Evolutionary conservation across 2,329 filamentous ascomycete genomes (phyloP), one percentile per base, ranked within the genome.

Genomic region (Pseudogymnoascus sp.): DNA sequence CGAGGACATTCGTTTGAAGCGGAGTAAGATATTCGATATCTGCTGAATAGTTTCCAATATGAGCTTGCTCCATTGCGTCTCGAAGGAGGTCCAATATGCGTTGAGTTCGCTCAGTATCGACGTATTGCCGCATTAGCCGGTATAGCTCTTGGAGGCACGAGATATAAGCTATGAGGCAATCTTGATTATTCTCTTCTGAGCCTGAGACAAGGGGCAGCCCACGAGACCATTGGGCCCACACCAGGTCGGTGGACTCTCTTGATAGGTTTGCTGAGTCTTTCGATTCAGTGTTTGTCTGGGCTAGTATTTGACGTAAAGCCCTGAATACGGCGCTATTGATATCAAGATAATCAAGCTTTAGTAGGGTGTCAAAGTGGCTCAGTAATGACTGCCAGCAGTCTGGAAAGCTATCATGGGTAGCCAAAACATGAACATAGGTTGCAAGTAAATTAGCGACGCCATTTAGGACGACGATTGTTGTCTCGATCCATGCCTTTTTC

Each of bases 81-180:
- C 86, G 83, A 33, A 97, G 78, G 56, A 96, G 84, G 2, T 78
- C 78, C 1, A 96, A 80, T 74, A 96, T 88, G n/a, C 81, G 82
- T 41, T 81, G 78, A 7, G 92, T 84, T 56, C 84, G 82, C 2
- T 85, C 80, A 0, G 84, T 78, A 8, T 82, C 82, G 19, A 96
- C 77, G 14, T 85, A 82, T 6, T 80, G 76, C 64, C 88, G 82
- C 59, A 91, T 84, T 4, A 97, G 82, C 0, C 85, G 83, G 71
- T 96, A 96, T 1, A 98, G 81, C 68, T 95, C 88, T 63, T 86
- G 80, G 41, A 95, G 83, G 1, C 89, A 83, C 22, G 87, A 82
- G 1, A 95, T 84, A 76, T 96, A 97, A n/a, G 92, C 89, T 31
- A 90, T 78, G n/a, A 93, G 83, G 10, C 90, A 92, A 63, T 88